These are phyloP conservation scores for Knoxia roxburghii DNA, from an alignment of 257 asterid genomes.

Conservation along the genomic window DNA sequence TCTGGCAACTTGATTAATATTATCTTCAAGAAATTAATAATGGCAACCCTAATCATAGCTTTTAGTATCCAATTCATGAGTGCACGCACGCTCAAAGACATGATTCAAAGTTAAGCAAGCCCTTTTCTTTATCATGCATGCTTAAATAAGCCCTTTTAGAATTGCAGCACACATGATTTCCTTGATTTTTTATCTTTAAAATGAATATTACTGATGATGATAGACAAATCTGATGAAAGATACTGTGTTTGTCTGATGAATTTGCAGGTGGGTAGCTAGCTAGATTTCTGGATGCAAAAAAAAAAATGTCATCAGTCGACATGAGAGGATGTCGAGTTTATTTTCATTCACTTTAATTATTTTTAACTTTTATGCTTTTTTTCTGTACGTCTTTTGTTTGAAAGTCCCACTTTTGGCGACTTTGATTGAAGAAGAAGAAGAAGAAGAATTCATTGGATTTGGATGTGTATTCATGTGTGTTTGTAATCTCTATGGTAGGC, in stretches of 20 bases:
- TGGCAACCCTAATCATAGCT: neutral
- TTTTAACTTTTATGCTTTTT: neutral
- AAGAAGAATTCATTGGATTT: slow-evolving; percentile 17
- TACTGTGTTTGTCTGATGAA: neutral
- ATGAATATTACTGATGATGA: no score
- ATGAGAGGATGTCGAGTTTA: slow-evolving; percentile 39
- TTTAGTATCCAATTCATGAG: neutral
- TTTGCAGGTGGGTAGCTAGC: slow-evolving; percentile 30
- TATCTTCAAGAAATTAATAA: no score
- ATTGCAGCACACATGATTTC: no score
- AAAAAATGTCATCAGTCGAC: slow-evolving; percentile 20
- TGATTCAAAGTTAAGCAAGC: neutral
- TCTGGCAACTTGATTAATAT: no score
- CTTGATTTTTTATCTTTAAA: no score
- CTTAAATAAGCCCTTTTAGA: no score
- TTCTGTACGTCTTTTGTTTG: slow-evolving; percentile 2
- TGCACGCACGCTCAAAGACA: neutral
- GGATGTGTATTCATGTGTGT: slow-evolving; percentile 19
- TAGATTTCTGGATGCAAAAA: slow-evolving; percentile 15
- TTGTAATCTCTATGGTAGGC: slow-evolving; percentile 7
- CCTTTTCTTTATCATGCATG: no score
- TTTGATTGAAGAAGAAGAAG: slow-evolving; percentile 13
- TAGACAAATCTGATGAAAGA: slow-evolving; percentile 1
- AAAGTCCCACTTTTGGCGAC: neutral
- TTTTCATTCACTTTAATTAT: neutral